Evolutionary conservation across 1,284 basidiomycete genomes (phyloP).

Genomic region (Heterobasidion annosum): DNA sequence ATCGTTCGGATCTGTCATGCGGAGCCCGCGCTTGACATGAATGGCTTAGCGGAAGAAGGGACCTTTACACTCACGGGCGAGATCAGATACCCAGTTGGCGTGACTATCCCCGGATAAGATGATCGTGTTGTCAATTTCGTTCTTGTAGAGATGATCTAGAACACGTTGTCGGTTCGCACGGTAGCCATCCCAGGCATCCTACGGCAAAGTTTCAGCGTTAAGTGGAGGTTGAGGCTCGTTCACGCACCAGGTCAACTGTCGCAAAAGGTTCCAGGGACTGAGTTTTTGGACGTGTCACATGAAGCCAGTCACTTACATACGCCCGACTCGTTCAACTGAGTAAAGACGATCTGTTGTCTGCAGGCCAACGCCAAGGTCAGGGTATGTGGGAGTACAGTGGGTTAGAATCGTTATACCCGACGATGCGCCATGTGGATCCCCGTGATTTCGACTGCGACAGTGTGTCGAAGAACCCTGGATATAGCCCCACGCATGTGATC

Average conservation of each 20-base stretch:
- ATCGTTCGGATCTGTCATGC: not conserved
- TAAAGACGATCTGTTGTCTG: constrained; percentile 51
- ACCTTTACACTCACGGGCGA: constrained; percentile 33
- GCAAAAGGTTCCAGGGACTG: constrained; percentile 2
- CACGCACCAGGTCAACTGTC: constrained; percentile 11
- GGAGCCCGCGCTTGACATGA: not conserved
- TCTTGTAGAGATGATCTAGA: constrained; percentile 41
- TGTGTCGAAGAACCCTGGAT: constrained; percentile 42
- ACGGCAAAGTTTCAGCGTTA: not conserved
- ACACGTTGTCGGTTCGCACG: constrained; percentile 47
- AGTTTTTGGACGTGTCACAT: not conserved
- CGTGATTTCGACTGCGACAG: constrained; percentile 37
- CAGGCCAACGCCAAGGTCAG: not conserved
- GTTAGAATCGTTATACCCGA: constrained; percentile 28
- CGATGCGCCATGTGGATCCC: constrained; percentile 50
- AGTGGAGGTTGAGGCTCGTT: not conserved
- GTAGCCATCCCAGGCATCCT: constrained; percentile 62
- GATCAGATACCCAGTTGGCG: constrained; percentile 54
- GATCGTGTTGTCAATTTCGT: constrained; percentile 49
- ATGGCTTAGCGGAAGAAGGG: not conserved
- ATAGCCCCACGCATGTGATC: not conserved
- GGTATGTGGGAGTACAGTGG: not conserved
- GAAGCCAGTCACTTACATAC: constrained; percentile 21
- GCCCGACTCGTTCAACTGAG: constrained; percentile 33
- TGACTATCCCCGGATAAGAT: constrained; percentile 60